Percentiles rank a stretch among this genome's conserved stretches.
Evolutionary conservation across 805 yeast genomes (phyloP).

Genomic region (Candida insectalens): DNA sequence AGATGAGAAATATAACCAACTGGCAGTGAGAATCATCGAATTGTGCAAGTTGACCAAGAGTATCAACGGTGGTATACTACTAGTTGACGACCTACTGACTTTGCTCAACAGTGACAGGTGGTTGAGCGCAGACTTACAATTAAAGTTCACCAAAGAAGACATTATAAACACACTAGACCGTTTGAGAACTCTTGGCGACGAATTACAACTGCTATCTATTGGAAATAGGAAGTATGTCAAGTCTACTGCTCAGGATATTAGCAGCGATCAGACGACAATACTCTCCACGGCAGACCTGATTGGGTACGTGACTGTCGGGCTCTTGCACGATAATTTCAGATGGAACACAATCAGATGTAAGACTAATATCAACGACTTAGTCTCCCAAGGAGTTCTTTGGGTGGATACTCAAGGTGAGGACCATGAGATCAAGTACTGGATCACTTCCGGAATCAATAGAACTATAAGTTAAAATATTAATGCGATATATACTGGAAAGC

Average conservation of each 20-base stretch:
- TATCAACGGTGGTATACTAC: slow-evolving; percentile 74
- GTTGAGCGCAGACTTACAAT: slow-evolving; percentile 19
- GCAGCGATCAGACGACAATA: slow-evolving; percentile 59
- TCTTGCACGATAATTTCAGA: slow-evolving; percentile 61
- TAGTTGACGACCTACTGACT: slow-evolving; percentile 42
- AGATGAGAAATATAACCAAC: slow-evolving; percentile 52
- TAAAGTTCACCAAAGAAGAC: slow-evolving; percentile 35
- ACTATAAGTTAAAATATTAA: slow-evolving; percentile 11
- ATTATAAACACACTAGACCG: slow-evolving; percentile 44
- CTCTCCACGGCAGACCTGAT: slow-evolving; percentile 67
- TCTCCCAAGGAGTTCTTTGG: slow-evolving; percentile 79
- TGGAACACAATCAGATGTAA: slow-evolving; percentile 64
- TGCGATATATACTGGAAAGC: slow-evolving; percentile 94
- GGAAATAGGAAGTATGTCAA: slow-evolving; percentile 51
- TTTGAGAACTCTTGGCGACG: slow-evolving; percentile 55
- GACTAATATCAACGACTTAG: slow-evolving; percentile 67
- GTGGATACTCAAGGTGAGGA: slow-evolving; percentile 45
- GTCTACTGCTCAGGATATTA: slow-evolving; percentile 53
- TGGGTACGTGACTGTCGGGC: slow-evolving; percentile 60
- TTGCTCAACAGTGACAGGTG: slow-evolving; percentile 17
- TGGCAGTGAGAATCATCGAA: slow-evolving; percentile 70
- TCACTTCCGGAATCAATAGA: slow-evolving; percentile 56
- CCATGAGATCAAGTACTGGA: slow-evolving; percentile 51
- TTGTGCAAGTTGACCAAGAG: slow-evolving; percentile 60
- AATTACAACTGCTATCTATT: slow-evolving; percentile 53